Conservation (phyloP, 2,329 filamentous ascomycete species). For the Trichophyton benhamiae region DNA sequence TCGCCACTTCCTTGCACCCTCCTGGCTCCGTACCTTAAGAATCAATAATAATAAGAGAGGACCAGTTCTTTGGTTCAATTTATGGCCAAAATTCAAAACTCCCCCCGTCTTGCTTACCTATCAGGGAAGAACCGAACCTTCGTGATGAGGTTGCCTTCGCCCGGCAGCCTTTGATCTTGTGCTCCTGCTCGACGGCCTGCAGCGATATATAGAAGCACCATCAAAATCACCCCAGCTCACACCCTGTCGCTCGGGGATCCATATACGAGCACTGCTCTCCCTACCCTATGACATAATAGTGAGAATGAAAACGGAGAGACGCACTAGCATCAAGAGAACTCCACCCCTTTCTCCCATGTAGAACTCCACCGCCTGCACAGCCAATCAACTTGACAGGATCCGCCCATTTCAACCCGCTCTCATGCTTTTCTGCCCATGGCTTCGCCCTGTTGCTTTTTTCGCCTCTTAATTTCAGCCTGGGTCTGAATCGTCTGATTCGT, state of each 20-base stretch:
- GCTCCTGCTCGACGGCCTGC: neutral
- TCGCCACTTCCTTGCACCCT: neutral
- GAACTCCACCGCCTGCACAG: neutral
- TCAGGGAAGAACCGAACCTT: neutral
- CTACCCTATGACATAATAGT: neutral
- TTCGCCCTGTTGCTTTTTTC: neutral
- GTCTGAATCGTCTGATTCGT: neutral
- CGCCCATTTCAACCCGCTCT: conserved; percentile 1
- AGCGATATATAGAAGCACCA: neutral
- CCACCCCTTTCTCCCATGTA: neutral
- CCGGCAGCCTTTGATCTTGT: neutral
- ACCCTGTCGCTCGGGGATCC: no score
- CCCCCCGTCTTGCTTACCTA: neutral
- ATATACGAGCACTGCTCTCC: neutral
- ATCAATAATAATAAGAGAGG: neutral
- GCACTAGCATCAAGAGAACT: neutral
- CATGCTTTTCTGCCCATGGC: neutral
- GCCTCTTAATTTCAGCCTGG: neutral
- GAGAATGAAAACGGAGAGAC: neutral
- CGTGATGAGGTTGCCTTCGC: neutral
- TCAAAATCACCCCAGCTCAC: no score
- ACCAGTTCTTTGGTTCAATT: neutral
- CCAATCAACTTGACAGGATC: neutral
- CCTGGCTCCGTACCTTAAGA: neutral
- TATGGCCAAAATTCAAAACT: neutral